A percentile compares a stretch with the other conserved stretches of the same genome.
Conservation (phyloP, 805 yeast species). For the Hanseniaspora vineae region DNA sequence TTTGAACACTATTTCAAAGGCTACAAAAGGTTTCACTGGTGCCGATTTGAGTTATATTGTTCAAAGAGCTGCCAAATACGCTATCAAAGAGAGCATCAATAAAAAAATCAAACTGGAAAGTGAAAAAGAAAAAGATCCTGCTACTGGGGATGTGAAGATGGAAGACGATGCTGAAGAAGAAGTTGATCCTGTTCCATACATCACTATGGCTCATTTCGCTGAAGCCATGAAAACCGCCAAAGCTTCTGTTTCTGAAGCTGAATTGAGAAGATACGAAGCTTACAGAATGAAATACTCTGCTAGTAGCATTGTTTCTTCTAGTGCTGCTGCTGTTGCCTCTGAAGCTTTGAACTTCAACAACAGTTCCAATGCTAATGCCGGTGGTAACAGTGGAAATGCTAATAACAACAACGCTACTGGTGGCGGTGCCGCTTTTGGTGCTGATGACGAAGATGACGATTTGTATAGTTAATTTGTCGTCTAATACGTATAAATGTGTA, state of each 20-base stretch:
- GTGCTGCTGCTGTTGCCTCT: slow-evolving; percentile 55
- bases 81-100: slow-evolving; percentile 87
- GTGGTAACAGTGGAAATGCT: slow-evolving; percentile 8
- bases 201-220: slow-evolving; percentile 87
- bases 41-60: slow-evolving; percentile 96
- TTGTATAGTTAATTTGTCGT: slow-evolving; percentile 32
- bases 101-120: slow-evolving; percentile 22
- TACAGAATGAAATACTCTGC: slow-evolving; percentile 81
- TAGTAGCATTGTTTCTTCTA: slow-evolving; percentile 72
- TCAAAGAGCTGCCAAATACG: slow-evolving; percentile 97
- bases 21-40: slow-evolving; percentile 97
- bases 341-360: slow-evolving; percentile 27
- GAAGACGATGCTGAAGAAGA: slow-evolving; percentile 41
- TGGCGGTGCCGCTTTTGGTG: slow-evolving; percentile 33
- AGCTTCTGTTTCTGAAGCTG: slow-evolving; percentile 94
- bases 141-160: slow-evolving; percentile 40
- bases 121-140: slow-evolving; percentile 12
- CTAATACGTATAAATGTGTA: not conserved
- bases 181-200: slow-evolving; percentile 92
- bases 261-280: slow-evolving; percentile 96
- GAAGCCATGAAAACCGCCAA: slow-evolving; percentile 99
- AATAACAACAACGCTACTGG: slow-evolving; percentile 9
- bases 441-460: slow-evolving; percentile 52
- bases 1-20: slow-evolving; percentile 75
- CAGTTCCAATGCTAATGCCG: slow-evolving; percentile 21